Evolutionary conservation across 192 early-diverging fungal genomes (phyloP), one percentile per base, ranked within the genome.

Genomic region (Phycomyces nitens): DNA sequence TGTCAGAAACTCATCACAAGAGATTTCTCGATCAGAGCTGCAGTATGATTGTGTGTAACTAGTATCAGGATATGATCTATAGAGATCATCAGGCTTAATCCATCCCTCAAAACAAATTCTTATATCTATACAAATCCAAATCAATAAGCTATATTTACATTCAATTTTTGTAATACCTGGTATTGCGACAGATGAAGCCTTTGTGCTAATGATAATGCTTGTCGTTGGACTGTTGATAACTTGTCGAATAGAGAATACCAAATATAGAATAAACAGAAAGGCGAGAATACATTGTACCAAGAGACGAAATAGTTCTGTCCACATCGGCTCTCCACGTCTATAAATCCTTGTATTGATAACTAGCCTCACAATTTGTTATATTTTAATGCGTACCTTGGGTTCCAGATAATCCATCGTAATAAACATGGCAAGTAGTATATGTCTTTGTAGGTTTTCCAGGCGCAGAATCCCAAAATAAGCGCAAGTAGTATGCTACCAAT

Each of bases 321-420:
- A 56, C 0, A n/a, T n/a, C 5, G 55, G 55, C 27, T 56, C 55
- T 10, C 55, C 55, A 38, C 39, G 15, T 10, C 55, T 56, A 29
- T 55, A 27, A 34, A 20, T 20, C 20, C 26, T 21, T 29, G 27
- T 34, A 34, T 10, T 18, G n/a, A 20, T 15, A 2, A 21, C 10
- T 21, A 23, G 24, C 6, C n/a, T n/a, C n/a, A n/a, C 10, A 29
- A 27, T 1, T 26, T 56, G 20, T 56, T 11, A n/a, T 18, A n/a
- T 21, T 34, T 21, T 1, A 18, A 34, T 39, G 7, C 14, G 7
- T 56, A 56, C 55, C 55, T 26, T 56, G 18, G n/a, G 21, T 27
- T 7, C 55, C 29, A 56, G 12, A 56, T 12, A 20, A 27, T 18
- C 4, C 39, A 20, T 5, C 12, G 12, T 9, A 38, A 38, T 38